Evolutionary conservation across 306 rosid genomes (phyloP), one percentile per base, ranked within the genome.

Genomic region (Sesbania bispinosa): DNA sequence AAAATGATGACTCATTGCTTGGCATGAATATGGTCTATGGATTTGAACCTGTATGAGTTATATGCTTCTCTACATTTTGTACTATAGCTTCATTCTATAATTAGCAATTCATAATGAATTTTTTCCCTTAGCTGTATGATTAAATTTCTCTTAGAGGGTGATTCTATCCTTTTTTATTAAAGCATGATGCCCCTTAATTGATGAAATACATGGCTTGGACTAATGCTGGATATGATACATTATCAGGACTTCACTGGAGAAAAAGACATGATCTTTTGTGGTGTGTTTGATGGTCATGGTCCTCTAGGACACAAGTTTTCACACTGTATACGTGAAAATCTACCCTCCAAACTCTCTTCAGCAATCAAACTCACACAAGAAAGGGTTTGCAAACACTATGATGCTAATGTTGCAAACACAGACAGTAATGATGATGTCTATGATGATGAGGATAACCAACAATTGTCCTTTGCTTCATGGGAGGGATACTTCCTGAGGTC

Each of bases 241-340:
- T 15, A 46, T 43, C 54, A 94, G 99, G 80, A 79, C 64, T 89
- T 91, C 23, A 29, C 67, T 1, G 90, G 89, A 14, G 82, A 85
- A 16, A 76, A 85, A 67, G 95, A 66, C 43, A 77, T 60, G 83
- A 19, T 63, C 11, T 86, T 91, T 41, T 94, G 97, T 61, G 93
- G 97, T n/a, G 96, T 94, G 67, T 94, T 94, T 43, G 99, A 94
- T 75, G 99, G 99, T 23, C 99, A 94, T 79, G 97, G 99, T 35
- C 96, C 97, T 29, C 55, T 62, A 30, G 99, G 99, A 4, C 97
- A 94, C 81, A 82, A 60, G 65, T 72, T 89, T 19, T 46, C 97
- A 20, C 87, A 64, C 7, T 52, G 33, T n/a, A 76, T 87, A 35
- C 87, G 97, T 1, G 92, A 94, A 64, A 63, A 69, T 41, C 69